These are phyloP conservation scores for Penicillium sp. DNA, from an alignment of 2,329 filamentous ascomycete genomes.

Conservation along the genomic window DNA sequence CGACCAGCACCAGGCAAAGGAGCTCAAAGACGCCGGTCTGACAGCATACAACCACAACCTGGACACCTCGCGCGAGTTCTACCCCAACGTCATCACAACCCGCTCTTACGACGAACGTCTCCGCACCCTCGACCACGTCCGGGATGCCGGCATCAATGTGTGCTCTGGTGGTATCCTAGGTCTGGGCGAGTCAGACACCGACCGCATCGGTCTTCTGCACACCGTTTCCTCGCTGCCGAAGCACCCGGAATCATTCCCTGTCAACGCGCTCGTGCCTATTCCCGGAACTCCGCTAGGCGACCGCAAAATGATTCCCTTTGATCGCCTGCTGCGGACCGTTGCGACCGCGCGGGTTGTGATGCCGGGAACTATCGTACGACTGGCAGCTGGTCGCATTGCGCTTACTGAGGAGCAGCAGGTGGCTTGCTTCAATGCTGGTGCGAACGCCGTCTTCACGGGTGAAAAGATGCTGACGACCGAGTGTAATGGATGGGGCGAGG, in stretches of 20 bases:
- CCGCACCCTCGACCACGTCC: constrained; percentile 76
- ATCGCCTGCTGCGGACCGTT: constrained; percentile 78
- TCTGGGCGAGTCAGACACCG: constrained; percentile 75
- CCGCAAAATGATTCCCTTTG: constrained; percentile 72
- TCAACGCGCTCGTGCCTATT: constrained; percentile 89
- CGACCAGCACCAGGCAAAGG: constrained; percentile 75
- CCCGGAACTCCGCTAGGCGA: constrained; percentile 85
- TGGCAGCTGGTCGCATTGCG: constrained; percentile 81
- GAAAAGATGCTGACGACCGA: constrained; percentile 96
- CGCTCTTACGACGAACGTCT: constrained; percentile 86
- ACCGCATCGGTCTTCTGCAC: constrained; percentile 81
- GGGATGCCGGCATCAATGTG: constrained; percentile 84
- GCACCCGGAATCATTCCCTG: constrained; percentile 89
- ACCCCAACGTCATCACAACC: constrained; percentile 83
- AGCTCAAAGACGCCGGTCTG: constrained; percentile 80
- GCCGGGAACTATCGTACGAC: constrained; percentile 82
- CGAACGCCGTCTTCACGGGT: constrained; percentile 92
- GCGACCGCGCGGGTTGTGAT: constrained; percentile 82
- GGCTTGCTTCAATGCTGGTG: constrained; percentile 85
- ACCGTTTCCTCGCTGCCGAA: constrained; percentile 79
- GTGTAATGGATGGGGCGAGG: constrained; percentile 89
- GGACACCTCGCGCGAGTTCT: constrained; percentile 87
- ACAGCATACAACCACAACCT: constrained; percentile 96
- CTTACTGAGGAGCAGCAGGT: constrained; percentile 89
- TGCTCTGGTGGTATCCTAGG: constrained; percentile 90